Evolutionary conservation across 2,329 filamentous ascomycete genomes (phyloP).

Genomic region (Sporothrix globosa): DNA sequence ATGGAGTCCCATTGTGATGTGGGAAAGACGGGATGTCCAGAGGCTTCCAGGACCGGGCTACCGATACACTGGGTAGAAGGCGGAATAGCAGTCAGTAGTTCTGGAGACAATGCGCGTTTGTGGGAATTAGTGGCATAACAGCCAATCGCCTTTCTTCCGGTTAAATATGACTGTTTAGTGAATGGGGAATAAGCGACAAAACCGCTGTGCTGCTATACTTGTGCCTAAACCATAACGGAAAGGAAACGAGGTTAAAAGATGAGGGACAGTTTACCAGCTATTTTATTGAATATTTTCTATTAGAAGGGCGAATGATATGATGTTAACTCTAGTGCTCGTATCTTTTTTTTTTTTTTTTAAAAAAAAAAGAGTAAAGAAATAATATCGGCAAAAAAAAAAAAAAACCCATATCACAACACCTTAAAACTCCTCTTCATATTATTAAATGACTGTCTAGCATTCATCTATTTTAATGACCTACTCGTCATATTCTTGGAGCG

Average conservation of each 20-base stretch:
- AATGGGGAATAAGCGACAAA: background rate
- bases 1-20: background rate
- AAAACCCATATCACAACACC: too few species aligned
- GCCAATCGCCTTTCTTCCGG: constrained; percentile 1
- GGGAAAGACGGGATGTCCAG: background rate
- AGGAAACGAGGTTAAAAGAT: too few species aligned
- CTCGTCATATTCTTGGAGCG: constrained; percentile 7
- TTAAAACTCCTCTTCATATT: background rate
- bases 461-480: too few species aligned
- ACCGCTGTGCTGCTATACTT: too few species aligned
- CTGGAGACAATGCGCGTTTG: background rate
- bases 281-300: too few species aligned
- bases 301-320: too few species aligned
- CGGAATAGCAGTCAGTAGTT: background rate
- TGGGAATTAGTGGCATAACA: background rate
- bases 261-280: too few species aligned
- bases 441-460: background rate
- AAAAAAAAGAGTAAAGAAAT: too few species aligned
- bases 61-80: background rate
- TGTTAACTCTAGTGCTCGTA: background rate
- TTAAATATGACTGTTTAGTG: background rate
- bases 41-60: constrained; percentile 4
- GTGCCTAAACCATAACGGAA: too few species aligned
- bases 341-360: background rate
- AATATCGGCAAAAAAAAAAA: background rate